Percentiles rank a stretch among this genome's conserved stretches.
Evolutionary conservation across 208 protist species (phyloP).

Genomic region (Hexamita inflata): DNA sequence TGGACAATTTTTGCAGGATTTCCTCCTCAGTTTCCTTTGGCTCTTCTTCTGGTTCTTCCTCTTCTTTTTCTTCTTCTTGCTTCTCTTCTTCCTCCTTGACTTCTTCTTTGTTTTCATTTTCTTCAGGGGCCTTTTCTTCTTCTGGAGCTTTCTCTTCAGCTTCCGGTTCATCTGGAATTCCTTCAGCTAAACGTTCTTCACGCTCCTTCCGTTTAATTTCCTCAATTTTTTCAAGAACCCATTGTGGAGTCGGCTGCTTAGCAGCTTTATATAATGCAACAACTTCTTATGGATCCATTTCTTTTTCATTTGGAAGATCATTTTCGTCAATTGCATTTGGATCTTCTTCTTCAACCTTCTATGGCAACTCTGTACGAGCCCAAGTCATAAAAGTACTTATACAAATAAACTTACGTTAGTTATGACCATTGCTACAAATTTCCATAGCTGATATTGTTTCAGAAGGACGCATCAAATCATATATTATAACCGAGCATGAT

Average conservation of each 20-base stretch:
- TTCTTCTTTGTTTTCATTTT: not conserved
- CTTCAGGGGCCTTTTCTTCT: not conserved
- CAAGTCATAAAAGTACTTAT: slow-evolving; percentile 12
- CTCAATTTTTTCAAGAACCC: slow-evolving; percentile 19
- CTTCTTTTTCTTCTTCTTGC: not conserved
- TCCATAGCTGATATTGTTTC: slow-evolving; percentile 17
- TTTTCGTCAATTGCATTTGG: not conserved
- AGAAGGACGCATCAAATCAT: not conserved
- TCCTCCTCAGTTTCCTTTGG: not conserved
- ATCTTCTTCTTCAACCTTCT: not conserved
- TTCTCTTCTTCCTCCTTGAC: no score
- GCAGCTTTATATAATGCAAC: slow-evolving; percentile 7
- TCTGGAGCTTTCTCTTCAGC: not conserved
- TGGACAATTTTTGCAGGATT: not conserved
- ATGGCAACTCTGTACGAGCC: slow-evolving; percentile 23
- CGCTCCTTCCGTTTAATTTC: not conserved
- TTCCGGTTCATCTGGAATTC: not conserved
- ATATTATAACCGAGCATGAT: slow-evolving; percentile 18
- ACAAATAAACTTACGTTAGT: slow-evolving; percentile 5
- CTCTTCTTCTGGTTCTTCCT: not conserved
- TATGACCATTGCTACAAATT: not conserved
- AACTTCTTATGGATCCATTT: slow-evolving; percentile 15
- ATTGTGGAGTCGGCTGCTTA: not conserved
- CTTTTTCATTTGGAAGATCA: slow-evolving; percentile 11
- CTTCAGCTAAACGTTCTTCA: not conserved